Evolutionary conservation across 441 rosid species (phyloP), one percentile per base, ranked within the genome.

Genomic region (California macrophylla): DNA sequence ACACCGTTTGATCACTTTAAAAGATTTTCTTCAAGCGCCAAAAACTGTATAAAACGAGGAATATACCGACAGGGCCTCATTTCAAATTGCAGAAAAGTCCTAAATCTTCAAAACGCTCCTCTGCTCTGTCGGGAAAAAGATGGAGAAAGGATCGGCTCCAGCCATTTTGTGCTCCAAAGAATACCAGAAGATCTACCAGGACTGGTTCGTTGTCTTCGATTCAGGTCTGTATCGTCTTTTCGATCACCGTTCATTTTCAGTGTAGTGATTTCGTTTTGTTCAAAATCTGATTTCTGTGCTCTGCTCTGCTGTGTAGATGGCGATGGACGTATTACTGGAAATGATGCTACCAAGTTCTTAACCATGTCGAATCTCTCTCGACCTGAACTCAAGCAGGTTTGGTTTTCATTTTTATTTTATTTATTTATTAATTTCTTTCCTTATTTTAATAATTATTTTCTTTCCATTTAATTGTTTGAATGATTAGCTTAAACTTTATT

Each of bases 311-410:
- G 47, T 9, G 15, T 71, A 93, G 97, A 92, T 69, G 84, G 87
- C 2, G 97, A 92, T 77, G 94, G 92, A 3, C 87, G 97, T 71
- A 83, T 94, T 29, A 90, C 97, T 12, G 98, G 97, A 13, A 81
- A 64, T 74, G 98, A 94, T 66, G 98, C 97, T 32, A 87, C 81
- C n/a, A 86, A 87, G 72, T 90, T 94, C 82, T 89, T 93, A 52
- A 75, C 84, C 50, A 75, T 91, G 87, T 88, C 96, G 1, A 89
- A 84, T 79, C 73, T 94, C 72, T 72, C 93, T 15, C 91, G 97
- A 0, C 86, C 77, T 12, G 90, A 87, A 78, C 93, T 94, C 66
- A 91, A 94, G 84, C 92, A 84, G 96, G 98, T 91, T 58, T 67
- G 24, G 18, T 10, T 28, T 30, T 61, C 62, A 47, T 25, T 54